Percentiles rank a stretch among this genome's conserved stretches.
Conservation (phyloP, 768 basidiomycete species). For the Candolleomyces aberdarensis region DNA sequence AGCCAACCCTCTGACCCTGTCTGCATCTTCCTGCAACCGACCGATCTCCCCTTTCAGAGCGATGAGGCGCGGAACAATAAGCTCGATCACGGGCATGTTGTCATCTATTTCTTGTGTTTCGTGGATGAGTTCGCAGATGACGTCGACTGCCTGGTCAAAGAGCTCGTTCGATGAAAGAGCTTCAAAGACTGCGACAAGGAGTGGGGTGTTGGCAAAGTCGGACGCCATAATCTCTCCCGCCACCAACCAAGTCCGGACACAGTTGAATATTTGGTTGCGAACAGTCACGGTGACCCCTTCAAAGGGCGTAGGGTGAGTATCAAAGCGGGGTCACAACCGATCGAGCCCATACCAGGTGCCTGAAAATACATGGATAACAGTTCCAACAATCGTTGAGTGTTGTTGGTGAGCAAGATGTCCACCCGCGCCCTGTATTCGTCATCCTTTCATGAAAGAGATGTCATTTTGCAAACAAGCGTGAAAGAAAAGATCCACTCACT, state of each 20-base stretch:
- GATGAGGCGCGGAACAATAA: slow-evolving; percentile 85
- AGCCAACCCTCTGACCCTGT: slow-evolving; percentile 85
- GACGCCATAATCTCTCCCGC: slow-evolving; percentile 77
- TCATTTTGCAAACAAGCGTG: background rate
- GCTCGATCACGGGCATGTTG: slow-evolving; percentile 83
- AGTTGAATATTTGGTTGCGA: slow-evolving; percentile 79
- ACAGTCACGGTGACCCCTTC: slow-evolving; percentile 79
- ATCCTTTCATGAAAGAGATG: slow-evolving; percentile 44
- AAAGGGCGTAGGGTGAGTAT: background rate
- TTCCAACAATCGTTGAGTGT: slow-evolving; percentile 69
- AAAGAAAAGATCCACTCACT: slow-evolving; percentile 47
- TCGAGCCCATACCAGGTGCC: slow-evolving; percentile 64
- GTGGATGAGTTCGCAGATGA: slow-evolving; percentile 92
- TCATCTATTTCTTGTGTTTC: slow-evolving; percentile 98
- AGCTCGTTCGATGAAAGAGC: slow-evolving; percentile 80
- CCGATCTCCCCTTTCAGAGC: slow-evolving; percentile 62
- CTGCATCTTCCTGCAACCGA: slow-evolving; percentile 70
- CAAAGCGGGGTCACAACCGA: background rate
- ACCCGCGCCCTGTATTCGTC: slow-evolving; percentile 68
- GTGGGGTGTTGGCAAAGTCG: slow-evolving; percentile 67
- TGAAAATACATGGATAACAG: slow-evolving; percentile 85
- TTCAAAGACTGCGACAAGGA: slow-evolving; percentile 81
- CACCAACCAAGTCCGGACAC: slow-evolving; percentile 82
- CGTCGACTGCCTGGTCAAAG: slow-evolving; percentile 92
- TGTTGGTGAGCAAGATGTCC: slow-evolving; percentile 59